phyloP scores from a whole-genome alignment of 2,329 filamentous ascomycete genomes.

The Alternaria postmessia region DNA sequence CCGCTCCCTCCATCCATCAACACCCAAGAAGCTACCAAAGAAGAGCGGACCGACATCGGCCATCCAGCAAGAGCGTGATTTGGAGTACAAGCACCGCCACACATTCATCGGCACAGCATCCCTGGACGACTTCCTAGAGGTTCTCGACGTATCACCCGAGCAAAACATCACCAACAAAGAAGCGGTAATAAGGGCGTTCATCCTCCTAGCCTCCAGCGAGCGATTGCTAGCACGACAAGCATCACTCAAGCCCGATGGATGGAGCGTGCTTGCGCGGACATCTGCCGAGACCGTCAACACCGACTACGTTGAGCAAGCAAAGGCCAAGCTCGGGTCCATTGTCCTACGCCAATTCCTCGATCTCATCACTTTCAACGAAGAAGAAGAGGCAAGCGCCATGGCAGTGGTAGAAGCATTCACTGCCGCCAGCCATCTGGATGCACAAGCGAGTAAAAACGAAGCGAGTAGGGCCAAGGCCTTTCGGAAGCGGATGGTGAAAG shows the following conservation, averaged over 20 bases:
- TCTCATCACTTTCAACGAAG: slow-evolving; percentile 33
- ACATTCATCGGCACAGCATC: slow-evolving; percentile 46
- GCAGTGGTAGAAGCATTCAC: slow-evolving; percentile 41
- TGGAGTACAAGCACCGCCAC: slow-evolving; percentile 46
- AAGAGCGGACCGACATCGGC: slow-evolving; percentile 10
- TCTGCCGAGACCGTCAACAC: slow-evolving; percentile 25
- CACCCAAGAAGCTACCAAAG: slow-evolving; percentile 15
- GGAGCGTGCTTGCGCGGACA: slow-evolving; percentile 38
- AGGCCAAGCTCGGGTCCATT: slow-evolving; percentile 38
- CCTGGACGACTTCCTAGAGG: slow-evolving; percentile 39
- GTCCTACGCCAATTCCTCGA: slow-evolving; percentile 38
- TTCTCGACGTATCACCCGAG: slow-evolving; percentile 31
- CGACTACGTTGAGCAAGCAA: slow-evolving; percentile 36
- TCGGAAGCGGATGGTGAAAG: slow-evolving; percentile 32
- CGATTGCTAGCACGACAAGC: slow-evolving; percentile 37
- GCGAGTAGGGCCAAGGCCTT: slow-evolving; percentile 37
- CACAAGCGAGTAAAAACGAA: slow-evolving; percentile 22
- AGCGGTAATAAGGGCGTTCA: slow-evolving; percentile 36
- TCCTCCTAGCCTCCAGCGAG: slow-evolving; percentile 36
- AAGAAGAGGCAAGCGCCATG: slow-evolving; percentile 26
- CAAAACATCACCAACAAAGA: slow-evolving; percentile 30
- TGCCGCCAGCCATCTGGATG: slow-evolving; percentile 37
- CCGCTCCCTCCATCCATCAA: slow-evolving; percentile 11
- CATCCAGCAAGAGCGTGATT: slow-evolving; percentile 33
- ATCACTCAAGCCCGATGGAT: slow-evolving; percentile 29